Evolutionary conservation across 2,329 filamentous ascomycete genomes (phyloP), one percentile per base, ranked within the genome.

Genomic region (Colletotrichum orbiculare): DNA sequence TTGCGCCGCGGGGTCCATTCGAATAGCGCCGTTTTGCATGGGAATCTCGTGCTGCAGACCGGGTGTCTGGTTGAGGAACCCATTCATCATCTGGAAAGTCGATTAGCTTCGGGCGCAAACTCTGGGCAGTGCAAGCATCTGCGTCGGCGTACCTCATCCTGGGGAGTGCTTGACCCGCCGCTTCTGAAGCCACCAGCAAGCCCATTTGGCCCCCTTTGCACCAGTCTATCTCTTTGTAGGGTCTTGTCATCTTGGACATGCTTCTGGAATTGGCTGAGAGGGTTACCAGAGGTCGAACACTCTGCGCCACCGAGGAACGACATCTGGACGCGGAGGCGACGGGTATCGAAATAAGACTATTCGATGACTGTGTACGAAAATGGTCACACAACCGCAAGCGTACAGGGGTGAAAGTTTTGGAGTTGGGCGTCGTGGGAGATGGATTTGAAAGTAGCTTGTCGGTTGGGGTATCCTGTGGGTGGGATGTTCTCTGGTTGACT

Each of bases 231-330:
- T 73, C 94, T 87, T 81, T 98, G 96, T 63, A 98, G 83, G 63
- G 92, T 96, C 81, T 94, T 97, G 82, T 99, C 96, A 85, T 97
- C 93, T 75, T 96, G 92, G 62, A 96, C 93, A 79, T 97, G 94
- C 80, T 99, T 99, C 69, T 94, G 93, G 78, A 99, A 97, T 83
- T 98, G 96, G 76, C 93, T 95, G 73, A 99, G 89, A 63, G 96
- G 96, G 79, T 99, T 99, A 74, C 91, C 93, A 69, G 92, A 94
- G 67, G 96, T 96, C 61, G 95, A 98, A 85, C 96, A 99, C 82
- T 98, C 96, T 72, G 95, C 92, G 72, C 95, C 94, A 80, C 93
- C 93, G 73, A 98, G 87, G 79, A 99, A 98, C 60, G 95, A 97
- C 95, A 99, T 98, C 70, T 67, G 83, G 72, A 58, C 64, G 66